A percentile compares a stretch with the other conserved stretches of the same genome.
Evolutionary conservation across 2,329 filamentous ascomycete species (phyloP).

Genomic region (Metarhizium sp.): DNA sequence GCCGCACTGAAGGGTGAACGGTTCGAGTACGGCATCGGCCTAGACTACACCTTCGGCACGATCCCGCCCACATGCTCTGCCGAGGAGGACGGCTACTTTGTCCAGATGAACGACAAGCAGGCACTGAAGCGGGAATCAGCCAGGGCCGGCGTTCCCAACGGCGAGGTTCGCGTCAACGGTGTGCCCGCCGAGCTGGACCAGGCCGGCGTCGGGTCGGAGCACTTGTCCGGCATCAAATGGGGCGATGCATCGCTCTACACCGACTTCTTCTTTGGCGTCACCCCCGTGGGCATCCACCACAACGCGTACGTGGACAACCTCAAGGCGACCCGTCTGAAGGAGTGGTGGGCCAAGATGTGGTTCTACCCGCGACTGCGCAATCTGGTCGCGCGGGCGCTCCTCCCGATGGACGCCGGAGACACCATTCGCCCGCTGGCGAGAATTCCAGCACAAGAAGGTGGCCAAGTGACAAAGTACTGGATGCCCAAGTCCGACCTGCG

Average conservation of each 20-base stretch:
- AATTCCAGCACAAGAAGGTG: slow-evolving; percentile 1
- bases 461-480: slow-evolving; percentile 15
- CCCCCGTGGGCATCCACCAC: slow-evolving; percentile 27
- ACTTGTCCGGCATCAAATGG: slow-evolving; percentile 15
- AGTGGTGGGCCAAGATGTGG: slow-evolving; percentile 29
- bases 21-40: slow-evolving; percentile 29
- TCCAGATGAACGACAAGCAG: slow-evolving; percentile 16
- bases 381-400: slow-evolving; percentile 18
- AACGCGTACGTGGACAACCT: slow-evolving; percentile 24
- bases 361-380: slow-evolving; percentile 22
- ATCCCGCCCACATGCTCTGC: slow-evolving; percentile 18
- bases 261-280: slow-evolving; percentile 26
- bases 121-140: slow-evolving; percentile 15
- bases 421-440: slow-evolving; percentile 13
- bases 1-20: slow-evolving; percentile 17
- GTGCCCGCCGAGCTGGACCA: slow-evolving; percentile 17
- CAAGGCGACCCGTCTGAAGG: slow-evolving; percentile 20
- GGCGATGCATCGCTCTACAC: slow-evolving; percentile 24
- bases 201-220: neutral
- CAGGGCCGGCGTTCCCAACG: slow-evolving; percentile 12
- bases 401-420: neutral
- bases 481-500: slow-evolving; percentile 10
- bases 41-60: slow-evolving; percentile 29
- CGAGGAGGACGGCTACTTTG: slow-evolving; percentile 26
- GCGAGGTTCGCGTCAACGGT: slow-evolving; percentile 15